Evolutionary conservation across 2,329 filamentous ascomycete genomes (phyloP).

Genomic region (Fusarium sp.): DNA sequence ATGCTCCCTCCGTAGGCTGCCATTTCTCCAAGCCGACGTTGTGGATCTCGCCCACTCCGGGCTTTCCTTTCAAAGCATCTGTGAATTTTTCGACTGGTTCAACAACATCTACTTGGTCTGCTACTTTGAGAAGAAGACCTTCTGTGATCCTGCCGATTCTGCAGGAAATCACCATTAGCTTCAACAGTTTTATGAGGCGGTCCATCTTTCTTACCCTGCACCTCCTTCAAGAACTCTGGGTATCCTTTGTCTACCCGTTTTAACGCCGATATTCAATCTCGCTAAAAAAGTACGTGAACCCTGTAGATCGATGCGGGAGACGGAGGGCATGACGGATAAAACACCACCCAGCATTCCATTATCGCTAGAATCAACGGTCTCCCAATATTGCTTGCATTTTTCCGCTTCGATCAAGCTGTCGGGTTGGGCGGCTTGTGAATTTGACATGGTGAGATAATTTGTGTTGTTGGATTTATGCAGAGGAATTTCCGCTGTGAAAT

Average conservation of each 20-base stretch:
- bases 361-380: slow-evolving; percentile 57
- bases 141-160: slow-evolving; percentile 87
- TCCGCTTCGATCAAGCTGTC: slow-evolving; percentile 53
- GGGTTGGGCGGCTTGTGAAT: slow-evolving; percentile 2
- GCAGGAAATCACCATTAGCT: background rate
- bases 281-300: slow-evolving; percentile 77
- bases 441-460: slow-evolving; percentile 11
- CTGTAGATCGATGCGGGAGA: slow-evolving; percentile 75
- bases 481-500: background rate
- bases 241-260: slow-evolving; percentile 50
- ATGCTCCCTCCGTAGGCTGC: slow-evolving; percentile 58
- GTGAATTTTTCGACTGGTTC: slow-evolving; percentile 90
- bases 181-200: background rate
- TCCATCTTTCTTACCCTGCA: slow-evolving; percentile 52
- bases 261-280: slow-evolving; percentile 66
- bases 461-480: background rate
- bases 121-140: slow-evolving; percentile 77
- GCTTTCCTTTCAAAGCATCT: slow-evolving; percentile 65
- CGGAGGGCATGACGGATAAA: slow-evolving; percentile 73
- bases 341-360: slow-evolving; percentile 90
- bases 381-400: slow-evolving; percentile 62
- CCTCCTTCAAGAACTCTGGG: slow-evolving; percentile 54
- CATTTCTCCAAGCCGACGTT: slow-evolving; percentile 82
- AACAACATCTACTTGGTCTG: slow-evolving; percentile 81
- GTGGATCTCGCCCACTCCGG: slow-evolving; percentile 73